Evolutionary conservation across 2,329 filamentous ascomycete genomes (phyloP).

Genomic region (Pseudocercospora musae): DNA sequence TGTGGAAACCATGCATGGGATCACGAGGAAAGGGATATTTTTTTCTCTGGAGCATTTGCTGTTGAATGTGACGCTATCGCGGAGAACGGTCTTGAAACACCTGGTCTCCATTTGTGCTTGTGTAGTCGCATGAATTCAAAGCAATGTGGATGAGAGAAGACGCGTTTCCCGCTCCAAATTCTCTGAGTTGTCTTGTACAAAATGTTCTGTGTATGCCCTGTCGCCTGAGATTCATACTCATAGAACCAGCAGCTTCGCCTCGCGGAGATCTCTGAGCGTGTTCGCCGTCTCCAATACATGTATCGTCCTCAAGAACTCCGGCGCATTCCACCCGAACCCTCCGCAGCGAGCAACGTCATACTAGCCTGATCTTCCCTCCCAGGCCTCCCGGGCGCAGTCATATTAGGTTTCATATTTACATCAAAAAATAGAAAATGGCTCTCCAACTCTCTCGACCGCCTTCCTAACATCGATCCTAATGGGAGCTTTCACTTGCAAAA

Average conservation of each 20-base stretch:
- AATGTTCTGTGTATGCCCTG: too few relatives aligned
- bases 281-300: conserved; percentile 36
- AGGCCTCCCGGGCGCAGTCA: conserved; percentile 49
- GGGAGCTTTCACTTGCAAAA: conserved; percentile 43
- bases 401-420: conserved; percentile 54
- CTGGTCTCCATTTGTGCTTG: conserved; percentile 36
- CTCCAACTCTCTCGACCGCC: conserved; percentile 29
- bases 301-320: conserved; percentile 36
- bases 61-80: conserved; percentile 38
- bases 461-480: conserved; percentile 49
- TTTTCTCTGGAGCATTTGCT: conserved; percentile 26
- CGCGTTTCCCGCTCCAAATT: too few relatives aligned
- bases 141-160: conserved; percentile 14
- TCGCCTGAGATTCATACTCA: neutral
- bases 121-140: conserved; percentile 28
- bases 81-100: conserved; percentile 37
- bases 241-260: neutral
- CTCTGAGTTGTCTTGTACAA: too few relatives aligned
- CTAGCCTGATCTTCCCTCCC: conserved; percentile 50
- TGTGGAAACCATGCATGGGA: conserved; percentile 18
- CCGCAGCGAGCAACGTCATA: conserved; percentile 45
- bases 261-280: conserved; percentile 11
- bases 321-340: conserved; percentile 44
- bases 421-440: conserved; percentile 49
- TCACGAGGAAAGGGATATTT: conserved; percentile 2